Base-by-base conservation (phyloP, 768 basidiomycete species). In the Hygrophorus russula region DNA sequence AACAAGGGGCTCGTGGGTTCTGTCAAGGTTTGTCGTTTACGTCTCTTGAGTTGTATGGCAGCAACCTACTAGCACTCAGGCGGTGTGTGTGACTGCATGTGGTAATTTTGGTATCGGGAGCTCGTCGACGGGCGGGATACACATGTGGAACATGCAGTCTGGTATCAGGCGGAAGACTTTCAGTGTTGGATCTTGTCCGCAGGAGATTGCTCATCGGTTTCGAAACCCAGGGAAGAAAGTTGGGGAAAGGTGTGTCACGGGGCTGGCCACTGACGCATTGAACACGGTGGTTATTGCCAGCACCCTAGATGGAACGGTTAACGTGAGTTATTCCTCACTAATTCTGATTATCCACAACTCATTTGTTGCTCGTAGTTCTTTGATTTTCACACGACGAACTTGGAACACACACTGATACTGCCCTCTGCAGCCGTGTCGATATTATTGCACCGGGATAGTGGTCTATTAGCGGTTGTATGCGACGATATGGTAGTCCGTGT, bases 131-230 rank as follows among this genome's bases (percentile, higher is more conserved):
- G 86, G 88, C 2, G 71, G 70, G 18, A 83, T 98, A 31, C 61
- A 78, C 46, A 82, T 93, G 82, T 98, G 90, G 85, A 99, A 97
- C 57, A 79, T 99, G 80, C 94, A 99, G 60, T 91, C 87, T 3
- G 96, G 96, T 1, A 73, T 92, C 46, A 74, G 76, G 52, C 72
- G 94, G 36, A 87, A 84, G 62, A 69, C 73, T 1, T 97, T 87
- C 58, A 65, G 70, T 47, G 55, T 94, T 17, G 83, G 82, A 0
- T 59, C 71, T 15, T 75, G 72, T 53, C 82, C 83, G 17, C 59
- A 70, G 15, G 76, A 76, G 48, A 70, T 71, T 6, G 51, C 62
- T 5, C 67, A 63, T 41, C 66, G 73, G 6, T 61, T 70, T 41
- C 64, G 66, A 46, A 60, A 57, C 24, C 52, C 56, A 10, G 57